These are phyloP conservation scores for Ceratobasidium sp. DNA, from an alignment of 1,284 basidiomycete genomes.

Conservation along the genomic window DNA sequence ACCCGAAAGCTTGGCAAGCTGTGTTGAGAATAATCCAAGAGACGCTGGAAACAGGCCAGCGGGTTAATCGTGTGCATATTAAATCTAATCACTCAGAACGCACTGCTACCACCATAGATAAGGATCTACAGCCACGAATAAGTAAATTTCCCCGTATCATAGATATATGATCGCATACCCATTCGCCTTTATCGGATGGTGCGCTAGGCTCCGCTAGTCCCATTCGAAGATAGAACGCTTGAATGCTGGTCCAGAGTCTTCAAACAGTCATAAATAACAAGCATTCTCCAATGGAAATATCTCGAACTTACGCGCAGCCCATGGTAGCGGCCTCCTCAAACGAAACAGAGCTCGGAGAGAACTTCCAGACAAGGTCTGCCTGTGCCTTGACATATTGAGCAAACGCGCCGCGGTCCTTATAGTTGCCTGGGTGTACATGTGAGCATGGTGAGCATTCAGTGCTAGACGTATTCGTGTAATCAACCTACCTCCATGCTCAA, in stretches of 20 bases:
- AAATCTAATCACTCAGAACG: not conserved
- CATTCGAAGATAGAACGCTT: slow-evolving; percentile 46
- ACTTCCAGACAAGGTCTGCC: slow-evolving; percentile 35
- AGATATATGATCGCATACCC: not conserved
- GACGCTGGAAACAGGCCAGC: slow-evolving; percentile 38
- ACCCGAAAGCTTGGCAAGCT: slow-evolving; percentile 50
- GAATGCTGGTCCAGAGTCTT: slow-evolving; percentile 45
- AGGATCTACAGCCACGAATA: not conserved
- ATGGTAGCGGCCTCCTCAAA: slow-evolving; percentile 47
- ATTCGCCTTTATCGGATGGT: not conserved
- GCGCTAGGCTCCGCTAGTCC: slow-evolving; percentile 42
- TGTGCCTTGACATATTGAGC: slow-evolving; percentile 29
- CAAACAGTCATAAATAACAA: not conserved
- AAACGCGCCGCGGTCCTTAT: slow-evolving; percentile 33
- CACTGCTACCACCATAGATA: slow-evolving; percentile 29
- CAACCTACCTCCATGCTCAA: slow-evolving; percentile 49
- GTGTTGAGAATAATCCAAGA: slow-evolving; percentile 49
- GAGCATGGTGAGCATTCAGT: not conserved
- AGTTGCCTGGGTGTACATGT: not conserved
- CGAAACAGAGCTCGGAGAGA: slow-evolving; percentile 43
- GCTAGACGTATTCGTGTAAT: not conserved
- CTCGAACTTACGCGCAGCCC: slow-evolving; percentile 35
- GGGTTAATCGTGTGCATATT: not conserved
- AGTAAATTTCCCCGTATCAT: not conserved
- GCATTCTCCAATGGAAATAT: not conserved